These are phyloP conservation scores for Cerrena zonata DNA, from an alignment of 1,284 basidiomycete species.

Conservation along the genomic window DNA sequence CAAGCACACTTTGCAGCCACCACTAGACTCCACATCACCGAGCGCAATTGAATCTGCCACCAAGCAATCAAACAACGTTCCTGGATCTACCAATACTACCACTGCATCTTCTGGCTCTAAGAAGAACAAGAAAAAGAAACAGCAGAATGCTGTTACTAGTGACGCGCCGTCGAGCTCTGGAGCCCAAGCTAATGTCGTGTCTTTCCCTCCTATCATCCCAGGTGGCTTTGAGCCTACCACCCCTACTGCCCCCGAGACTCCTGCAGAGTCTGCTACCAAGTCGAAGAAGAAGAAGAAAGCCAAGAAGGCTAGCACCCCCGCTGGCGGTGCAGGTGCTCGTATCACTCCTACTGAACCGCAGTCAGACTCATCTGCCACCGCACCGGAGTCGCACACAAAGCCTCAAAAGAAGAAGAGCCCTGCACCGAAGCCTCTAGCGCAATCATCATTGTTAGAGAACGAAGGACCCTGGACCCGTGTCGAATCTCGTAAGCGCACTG, in stretches of 20 bases:
- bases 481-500: constrained; percentile 25
- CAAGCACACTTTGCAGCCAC: not conserved
- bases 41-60: not conserved
- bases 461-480: constrained; percentile 57
- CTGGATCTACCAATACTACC: not conserved
- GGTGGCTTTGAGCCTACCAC: constrained; percentile 34
- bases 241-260: constrained; percentile 14
- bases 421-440: constrained; percentile 12
- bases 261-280: constrained; percentile 33
- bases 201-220: constrained; percentile 41
- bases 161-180: constrained; percentile 10
- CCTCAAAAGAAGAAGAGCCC: constrained; percentile 22
- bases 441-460: constrained; percentile 26
- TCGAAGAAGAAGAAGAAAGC: constrained; percentile 43
- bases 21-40: not conserved
- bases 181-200: constrained; percentile 28
- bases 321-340: constrained; percentile 7
- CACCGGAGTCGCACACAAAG: constrained; percentile 23
- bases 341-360: constrained; percentile 15
- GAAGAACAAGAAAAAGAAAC: constrained; percentile 39
- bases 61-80: not conserved
- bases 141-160: constrained; percentile 27
- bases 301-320: constrained; percentile 19
- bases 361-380: constrained; percentile 30
- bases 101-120: constrained; percentile 2